Evolutionary conservation across 106 monocot species (phyloP), one percentile per base, ranked within the genome.

Genomic region (Allium fistulosum): DNA sequence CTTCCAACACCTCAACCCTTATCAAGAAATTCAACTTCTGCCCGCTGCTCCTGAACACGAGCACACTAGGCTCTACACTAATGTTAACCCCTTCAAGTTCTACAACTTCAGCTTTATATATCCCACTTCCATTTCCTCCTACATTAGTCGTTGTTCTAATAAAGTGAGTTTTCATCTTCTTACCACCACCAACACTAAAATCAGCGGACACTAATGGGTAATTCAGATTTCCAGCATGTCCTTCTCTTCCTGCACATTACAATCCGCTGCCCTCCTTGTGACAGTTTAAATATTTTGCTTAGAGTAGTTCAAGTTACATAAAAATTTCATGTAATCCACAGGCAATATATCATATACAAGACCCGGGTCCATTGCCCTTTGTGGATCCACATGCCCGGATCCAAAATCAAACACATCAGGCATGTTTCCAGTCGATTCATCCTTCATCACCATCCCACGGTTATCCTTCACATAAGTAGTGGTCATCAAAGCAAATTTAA

Each of bases 401-500:
- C 94, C 94, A 71, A 81, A 80, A 72, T 82, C 90, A 71, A 94
- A 79, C 18, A 76, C 81, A 48, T 68, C 80, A 13, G 90, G 80
- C 3, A 72, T 62, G n/a, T 79, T 80, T 5, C 86, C 82, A 1
- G 85, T 85, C 5, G 87, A 80, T 74, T 94, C 94, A 48, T 94
- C 94, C 10, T 80, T 12, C 76, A 94, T 90, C 10, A 78, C 78
- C 50, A 57, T 53, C 18, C 77, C 77, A 10, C 80, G 17, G 58
- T 85, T 90, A 77, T 90, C 94, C 18, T 47, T 59, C 22, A 55
- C 71, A 74, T 94, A 94, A 0, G 94, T 87, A 0, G 94, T 87
- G 47, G 94, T 94, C 94, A 90, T 94, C 53, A 94, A 67, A 2
- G 94, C 94, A 0, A 90, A 94, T 53, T 77, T 69, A 70, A 94